These are phyloP conservation scores for Kwoniella dejecticola DNA, from an alignment of 768 basidiomycete species.

Conservation along the genomic window DNA sequence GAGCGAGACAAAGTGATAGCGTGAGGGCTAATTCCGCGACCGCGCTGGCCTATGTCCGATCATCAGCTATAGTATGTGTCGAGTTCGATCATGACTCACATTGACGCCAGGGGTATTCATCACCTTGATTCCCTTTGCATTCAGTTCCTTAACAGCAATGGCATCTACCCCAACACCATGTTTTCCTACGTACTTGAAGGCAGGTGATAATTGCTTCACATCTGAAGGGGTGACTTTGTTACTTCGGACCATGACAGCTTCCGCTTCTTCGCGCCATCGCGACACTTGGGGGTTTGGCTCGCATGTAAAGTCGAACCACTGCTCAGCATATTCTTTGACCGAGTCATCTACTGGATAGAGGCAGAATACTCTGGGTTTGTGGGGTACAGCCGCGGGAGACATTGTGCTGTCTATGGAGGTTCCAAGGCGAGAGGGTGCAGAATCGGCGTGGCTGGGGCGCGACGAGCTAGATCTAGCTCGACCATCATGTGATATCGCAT, in stretches of 20 bases:
- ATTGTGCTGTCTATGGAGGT: too few species aligned
- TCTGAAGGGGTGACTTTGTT: conserved; percentile 1
- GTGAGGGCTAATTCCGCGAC: conserved; percentile 14
- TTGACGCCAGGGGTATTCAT: conserved; percentile 29
- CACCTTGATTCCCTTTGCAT: conserved; percentile 10
- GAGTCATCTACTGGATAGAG: conserved; percentile 7
- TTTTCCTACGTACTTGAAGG: conserved; percentile 20
- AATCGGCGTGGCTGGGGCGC: too few species aligned
- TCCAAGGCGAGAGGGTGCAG: too few species aligned
- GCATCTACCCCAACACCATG: conserved; percentile 30
- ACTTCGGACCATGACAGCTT: conserved; percentile 5
- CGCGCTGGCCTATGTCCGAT: conserved; percentile 1
- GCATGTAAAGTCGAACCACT: conserved; percentile 2
- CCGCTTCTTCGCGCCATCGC: neutral
- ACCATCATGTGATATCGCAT: too few species aligned
- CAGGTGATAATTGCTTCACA: neutral
- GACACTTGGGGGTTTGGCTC: neutral
- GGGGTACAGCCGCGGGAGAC: conserved; percentile 6
- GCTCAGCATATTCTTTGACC: conserved; percentile 7
- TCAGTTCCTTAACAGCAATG: conserved; percentile 17
- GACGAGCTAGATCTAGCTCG: too few species aligned
- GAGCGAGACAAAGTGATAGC: neutral
- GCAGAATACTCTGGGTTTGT: conserved; percentile 10
- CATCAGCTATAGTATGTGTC: neutral
- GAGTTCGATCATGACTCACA: neutral